Evolutionary conservation across 495 filamentous ascomycete genomes (phyloP), one percentile per base, ranked within the genome.

Genomic region (Bryoglossum gracile): DNA sequence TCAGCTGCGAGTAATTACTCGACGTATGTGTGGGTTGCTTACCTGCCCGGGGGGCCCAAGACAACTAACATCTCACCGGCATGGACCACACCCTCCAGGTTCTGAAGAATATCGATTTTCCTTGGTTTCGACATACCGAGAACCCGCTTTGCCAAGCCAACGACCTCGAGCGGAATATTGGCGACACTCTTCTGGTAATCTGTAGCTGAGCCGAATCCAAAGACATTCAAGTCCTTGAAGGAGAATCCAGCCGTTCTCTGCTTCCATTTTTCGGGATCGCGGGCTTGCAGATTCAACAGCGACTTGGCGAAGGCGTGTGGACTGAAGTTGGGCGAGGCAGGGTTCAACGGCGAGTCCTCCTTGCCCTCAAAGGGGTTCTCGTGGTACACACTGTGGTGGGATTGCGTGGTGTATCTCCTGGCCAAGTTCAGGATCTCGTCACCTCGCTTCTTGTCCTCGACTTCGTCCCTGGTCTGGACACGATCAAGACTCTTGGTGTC

Each of bases 51-150:
- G 35, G 81, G 81, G 17, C 86, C 86, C 18, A 91, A 64, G 1
- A 89, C 86, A 3, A 89, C 75, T 5, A 86, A 53, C 83, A 91
- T 87, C 67, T 89, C 86, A 10, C 86, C 84, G 54, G 73, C 76
- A 44, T 74, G 69, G 8, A 89, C 77, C 4, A 89, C 51, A 3
- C 85, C 86, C 43, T 88, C 82, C 51, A 89, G 85, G 54, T 81
- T 67, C 11, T 76, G 78, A 50, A 90, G 60, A 48, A 91, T 86
- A 52, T 88, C 80, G 46, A 89, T 85, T 48, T 83, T 80, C 56
- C 84, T 78, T 4, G 48, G 48, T 17, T 51, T 45, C 22, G 17
- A 32, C 38, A 50, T 34, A 8, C 47, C 47, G 1, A 50, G 17
- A 13, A 50, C 25, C n/a, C 32, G 42, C 47, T 50, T 50, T 1